Evolutionary conservation across 495 filamentous ascomycete species (phyloP).

Genomic region (Rhizodiscina lignyota): DNA sequence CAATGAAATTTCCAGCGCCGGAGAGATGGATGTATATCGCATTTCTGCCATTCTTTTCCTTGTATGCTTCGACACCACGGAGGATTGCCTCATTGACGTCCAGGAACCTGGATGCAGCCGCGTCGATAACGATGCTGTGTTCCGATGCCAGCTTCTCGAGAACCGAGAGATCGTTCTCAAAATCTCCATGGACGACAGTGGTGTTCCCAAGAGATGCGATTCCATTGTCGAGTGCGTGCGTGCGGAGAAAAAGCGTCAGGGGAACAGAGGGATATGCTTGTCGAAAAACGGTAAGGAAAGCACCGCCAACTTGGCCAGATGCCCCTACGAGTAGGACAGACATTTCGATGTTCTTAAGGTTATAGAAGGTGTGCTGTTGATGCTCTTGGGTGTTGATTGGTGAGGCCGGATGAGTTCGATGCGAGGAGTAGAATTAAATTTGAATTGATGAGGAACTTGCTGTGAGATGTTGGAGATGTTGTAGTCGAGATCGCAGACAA

Average conservation of each 20-base stretch:
- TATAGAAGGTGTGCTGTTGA: too few relatives aligned
- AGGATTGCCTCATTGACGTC: neutral
- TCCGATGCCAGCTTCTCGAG: neutral
- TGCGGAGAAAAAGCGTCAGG: neutral
- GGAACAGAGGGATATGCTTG: neutral
- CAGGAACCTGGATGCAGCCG: neutral
- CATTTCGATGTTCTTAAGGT: too few relatives aligned
- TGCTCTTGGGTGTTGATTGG: too few relatives aligned
- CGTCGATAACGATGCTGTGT: conserved; percentile 1
- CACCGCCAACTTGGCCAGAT: too few relatives aligned
- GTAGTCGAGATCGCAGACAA: too few relatives aligned
- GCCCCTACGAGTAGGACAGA: too few relatives aligned
- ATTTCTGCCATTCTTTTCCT: neutral
- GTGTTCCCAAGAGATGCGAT: neutral
- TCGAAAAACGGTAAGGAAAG: too few relatives aligned
- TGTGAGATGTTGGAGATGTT: too few relatives aligned
- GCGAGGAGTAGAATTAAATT: too few relatives aligned
- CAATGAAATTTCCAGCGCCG: neutral
- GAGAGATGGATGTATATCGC: neutral
- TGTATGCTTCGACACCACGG: neutral
- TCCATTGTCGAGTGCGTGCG: neutral
- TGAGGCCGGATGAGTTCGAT: too few relatives aligned
- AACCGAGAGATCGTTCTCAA: neutral
- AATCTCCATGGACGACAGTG: conserved; percentile 1
- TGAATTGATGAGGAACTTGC: too few relatives aligned